These are phyloP conservation scores for Pichia sp. DNA, from an alignment of 1,139 yeast species.

Conservation along the genomic window DNA sequence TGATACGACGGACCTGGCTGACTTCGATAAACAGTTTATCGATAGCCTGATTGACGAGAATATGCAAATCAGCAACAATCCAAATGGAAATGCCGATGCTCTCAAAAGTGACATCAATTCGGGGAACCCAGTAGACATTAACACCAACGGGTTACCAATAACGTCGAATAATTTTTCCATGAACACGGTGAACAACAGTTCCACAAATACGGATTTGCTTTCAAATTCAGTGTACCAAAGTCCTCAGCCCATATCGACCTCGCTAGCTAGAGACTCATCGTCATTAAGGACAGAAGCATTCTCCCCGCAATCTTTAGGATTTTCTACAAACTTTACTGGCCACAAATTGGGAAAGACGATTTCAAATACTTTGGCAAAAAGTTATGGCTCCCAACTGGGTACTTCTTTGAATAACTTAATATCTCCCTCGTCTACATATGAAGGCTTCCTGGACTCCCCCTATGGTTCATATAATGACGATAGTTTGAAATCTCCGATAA, in stretches of 20 bases:
- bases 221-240: conserved; percentile 7
- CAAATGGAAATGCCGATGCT: background rate
- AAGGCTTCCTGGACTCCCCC: conserved; percentile 33
- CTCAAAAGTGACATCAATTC: background rate
- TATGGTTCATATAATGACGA: conserved; percentile 34
- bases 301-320: conserved; percentile 28
- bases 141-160: background rate
- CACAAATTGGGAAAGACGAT: conserved; percentile 11
- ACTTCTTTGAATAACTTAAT: conserved; percentile 30
- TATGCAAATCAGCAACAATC: background rate
- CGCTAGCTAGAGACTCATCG: conserved; percentile 4
- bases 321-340: conserved; percentile 15
- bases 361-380: conserved; percentile 20
- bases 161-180: background rate
- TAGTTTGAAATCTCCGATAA: conserved; percentile 33
- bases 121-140: background rate
- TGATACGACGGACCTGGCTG: background rate
- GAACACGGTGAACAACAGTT: conserved; percentile 6
- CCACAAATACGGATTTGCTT: background rate
- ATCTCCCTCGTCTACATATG: conserved; percentile 33
- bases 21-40: conserved; percentile 4
- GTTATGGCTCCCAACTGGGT: conserved; percentile 31
- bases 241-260: conserved; percentile 17
- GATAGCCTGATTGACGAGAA: background rate
- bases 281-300: conserved; percentile 24